A percentile compares a stretch with the other conserved stretches of the same genome.
Conservation (phyloP, 2,329 filamentous ascomycete species). For the Tolypocladium amazonense region DNA sequence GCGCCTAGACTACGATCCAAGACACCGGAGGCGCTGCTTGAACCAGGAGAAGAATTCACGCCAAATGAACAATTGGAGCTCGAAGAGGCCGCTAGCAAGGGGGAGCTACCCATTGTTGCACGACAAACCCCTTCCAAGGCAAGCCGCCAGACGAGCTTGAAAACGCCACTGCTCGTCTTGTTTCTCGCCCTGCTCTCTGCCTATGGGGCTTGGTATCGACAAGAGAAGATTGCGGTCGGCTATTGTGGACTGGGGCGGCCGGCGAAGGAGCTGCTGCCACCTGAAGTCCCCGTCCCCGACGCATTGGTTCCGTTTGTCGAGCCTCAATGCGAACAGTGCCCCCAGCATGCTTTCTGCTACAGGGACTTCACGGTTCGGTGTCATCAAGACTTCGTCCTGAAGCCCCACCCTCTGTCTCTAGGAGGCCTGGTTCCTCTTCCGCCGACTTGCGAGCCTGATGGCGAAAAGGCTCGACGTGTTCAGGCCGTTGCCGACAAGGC, state of each 20-base stretch:
- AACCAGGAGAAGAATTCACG: slow-evolving; percentile 85
- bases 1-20: slow-evolving; percentile 23
- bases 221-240: slow-evolving; percentile 92
- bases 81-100: slow-evolving; percentile 51
- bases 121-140: slow-evolving; percentile 26
- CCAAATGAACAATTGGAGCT: slow-evolving; percentile 80
- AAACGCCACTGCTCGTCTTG: slow-evolving; percentile 61
- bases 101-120: slow-evolving; percentile 33
- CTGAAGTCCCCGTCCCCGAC: slow-evolving; percentile 51
- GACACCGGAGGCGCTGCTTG: slow-evolving; percentile 31
- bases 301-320: slow-evolving; percentile 59
- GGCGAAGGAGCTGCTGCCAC: slow-evolving; percentile 38
- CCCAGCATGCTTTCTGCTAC: slow-evolving; percentile 82
- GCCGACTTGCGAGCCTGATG: slow-evolving; percentile 89
- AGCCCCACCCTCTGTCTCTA: slow-evolving; percentile 72
- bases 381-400: slow-evolving; percentile 77
- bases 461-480: slow-evolving; percentile 79
- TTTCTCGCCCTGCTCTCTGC: slow-evolving; percentile 58
- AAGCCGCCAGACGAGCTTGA: slow-evolving; percentile 35
- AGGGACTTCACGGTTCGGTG: slow-evolving; percentile 67
- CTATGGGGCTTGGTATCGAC: slow-evolving; percentile 75
- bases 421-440: slow-evolving; percentile 74
- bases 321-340: slow-evolving; percentile 83
- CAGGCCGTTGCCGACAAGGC: slow-evolving; percentile 81
- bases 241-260: slow-evolving; percentile 80